Percentiles rank a stretch among this genome's conserved stretches.
Evolutionary conservation across 495 filamentous ascomycete genomes (phyloP).

Genomic region (Trichoderma reesei): DNA sequence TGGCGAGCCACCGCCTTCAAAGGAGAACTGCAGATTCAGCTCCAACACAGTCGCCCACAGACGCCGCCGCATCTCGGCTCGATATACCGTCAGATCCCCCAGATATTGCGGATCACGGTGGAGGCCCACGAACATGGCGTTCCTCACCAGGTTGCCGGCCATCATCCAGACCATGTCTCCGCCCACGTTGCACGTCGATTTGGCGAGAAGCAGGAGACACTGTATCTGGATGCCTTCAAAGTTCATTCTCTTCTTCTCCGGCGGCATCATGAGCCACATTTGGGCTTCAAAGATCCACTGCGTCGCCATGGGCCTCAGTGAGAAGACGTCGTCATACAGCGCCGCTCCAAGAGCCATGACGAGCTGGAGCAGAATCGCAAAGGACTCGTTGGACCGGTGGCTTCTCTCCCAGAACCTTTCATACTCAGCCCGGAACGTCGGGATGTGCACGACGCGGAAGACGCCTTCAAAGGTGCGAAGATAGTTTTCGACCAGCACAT

Average conservation of each 20-base stretch:
- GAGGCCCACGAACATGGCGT: conserved; percentile 51
- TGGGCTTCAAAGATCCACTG: conserved; percentile 57
- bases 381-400: conserved; percentile 22
- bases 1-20: conserved; percentile 51
- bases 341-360: conserved; percentile 53
- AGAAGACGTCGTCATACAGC: conserved; percentile 40
- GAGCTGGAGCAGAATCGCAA: conserved; percentile 51
- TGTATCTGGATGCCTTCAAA: conserved; percentile 47
- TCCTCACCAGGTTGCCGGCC: conserved; percentile 46
- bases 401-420: conserved; percentile 32
- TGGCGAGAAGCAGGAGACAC: conserved; percentile 50
- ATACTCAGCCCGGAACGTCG: conserved; percentile 43
- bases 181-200: conserved; percentile 44
- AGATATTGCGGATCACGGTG: conserved; percentile 46
- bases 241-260: conserved; percentile 43
- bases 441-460: conserved; percentile 44
- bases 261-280: conserved; percentile 48
- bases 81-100: conserved; percentile 33
- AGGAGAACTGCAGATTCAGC: conserved; percentile 47
- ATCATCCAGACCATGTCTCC: conserved; percentile 51
- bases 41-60: conserved; percentile 62
- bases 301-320: conserved; percentile 40
- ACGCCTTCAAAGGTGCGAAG: conserved; percentile 40
- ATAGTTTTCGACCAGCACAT: conserved; percentile 42
- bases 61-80: conserved; percentile 56